Evolutionary conservation across 768 basidiomycete genomes (phyloP).

Genomic region (Boletus bicolor): DNA sequence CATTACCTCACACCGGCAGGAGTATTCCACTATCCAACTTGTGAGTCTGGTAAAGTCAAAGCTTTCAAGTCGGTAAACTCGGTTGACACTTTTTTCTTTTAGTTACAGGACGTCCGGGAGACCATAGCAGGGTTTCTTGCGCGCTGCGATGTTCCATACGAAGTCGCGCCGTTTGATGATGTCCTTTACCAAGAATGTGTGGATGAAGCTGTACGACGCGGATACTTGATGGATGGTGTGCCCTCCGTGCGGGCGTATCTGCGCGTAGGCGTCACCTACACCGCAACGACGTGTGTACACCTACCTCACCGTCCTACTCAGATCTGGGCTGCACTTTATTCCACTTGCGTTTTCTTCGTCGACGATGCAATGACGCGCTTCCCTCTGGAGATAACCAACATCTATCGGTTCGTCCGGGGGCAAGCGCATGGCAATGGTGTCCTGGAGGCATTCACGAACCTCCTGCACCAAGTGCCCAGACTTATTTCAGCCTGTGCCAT

Average conservation of each 20-base stretch:
- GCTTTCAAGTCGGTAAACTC: not conserved
- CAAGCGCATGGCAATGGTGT: conserved; percentile 27
- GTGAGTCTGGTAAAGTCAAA: not conserved
- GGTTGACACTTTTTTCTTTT: not conserved
- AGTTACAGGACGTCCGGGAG: not conserved
- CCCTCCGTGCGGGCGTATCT: conserved; percentile 1
- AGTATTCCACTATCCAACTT: not conserved
- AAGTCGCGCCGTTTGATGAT: not conserved
- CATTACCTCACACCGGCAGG: not conserved
- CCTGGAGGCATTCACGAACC: conserved; percentile 29
- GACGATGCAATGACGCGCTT: conserved; percentile 34
- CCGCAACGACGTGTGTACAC: conserved; percentile 22
- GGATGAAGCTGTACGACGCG: not conserved
- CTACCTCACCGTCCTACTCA: conserved; percentile 23
- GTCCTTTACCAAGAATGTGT: not conserved
- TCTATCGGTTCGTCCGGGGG: conserved; percentile 27
- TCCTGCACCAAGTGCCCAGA: conserved; percentile 25
- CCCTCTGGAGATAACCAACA: conserved; percentile 7
- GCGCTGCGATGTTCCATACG: not conserved
- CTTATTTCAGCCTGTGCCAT: conserved; percentile 25
- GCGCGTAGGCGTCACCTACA: not conserved
- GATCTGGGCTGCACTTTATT: conserved; percentile 37
- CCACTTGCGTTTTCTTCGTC: conserved; percentile 29
- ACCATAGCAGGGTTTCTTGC: not conserved
- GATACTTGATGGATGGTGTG: not conserved